Evolutionary conservation across 2,329 filamentous ascomycete genomes (phyloP).

Genomic region (Lanzia echinophila): DNA sequence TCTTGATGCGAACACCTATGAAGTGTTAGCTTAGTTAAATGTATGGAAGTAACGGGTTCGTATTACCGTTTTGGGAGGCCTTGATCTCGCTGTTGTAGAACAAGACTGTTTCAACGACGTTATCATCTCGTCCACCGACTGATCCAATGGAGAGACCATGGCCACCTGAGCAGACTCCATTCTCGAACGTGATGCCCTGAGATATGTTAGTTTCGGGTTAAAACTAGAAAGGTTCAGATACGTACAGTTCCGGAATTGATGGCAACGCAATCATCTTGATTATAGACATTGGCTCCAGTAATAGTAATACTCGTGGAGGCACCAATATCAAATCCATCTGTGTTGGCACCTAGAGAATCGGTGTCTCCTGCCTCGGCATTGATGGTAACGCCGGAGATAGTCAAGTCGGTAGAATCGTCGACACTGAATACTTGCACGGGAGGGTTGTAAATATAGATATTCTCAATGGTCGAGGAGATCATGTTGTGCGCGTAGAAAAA

Average conservation of each 20-base stretch:
- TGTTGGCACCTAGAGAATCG: conserved; percentile 38
- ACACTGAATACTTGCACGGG: conserved; percentile 40
- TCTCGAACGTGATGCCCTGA: conserved; percentile 30
- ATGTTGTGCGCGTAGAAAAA: conserved; percentile 50
- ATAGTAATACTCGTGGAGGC: conserved; percentile 41
- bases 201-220: conserved; percentile 23
- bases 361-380: conserved; percentile 48
- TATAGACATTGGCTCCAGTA: conserved; percentile 42
- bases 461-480: conserved; percentile 41
- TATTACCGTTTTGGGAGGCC: conserved; percentile 47
- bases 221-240: conserved; percentile 31
- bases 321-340: conserved; percentile 47
- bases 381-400: conserved; percentile 44
- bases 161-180: conserved; percentile 23
- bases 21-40: conserved; percentile 26
- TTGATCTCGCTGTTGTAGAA: conserved; percentile 41
- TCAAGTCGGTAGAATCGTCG: conserved; percentile 37
- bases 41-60: conserved; percentile 22
- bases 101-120: conserved; percentile 45
- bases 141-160: conserved; percentile 50
- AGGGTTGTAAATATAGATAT: conserved; percentile 45
- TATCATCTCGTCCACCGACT: conserved; percentile 49
- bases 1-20: conserved; percentile 50
- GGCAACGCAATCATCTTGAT: conserved; percentile 54
- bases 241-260: conserved; percentile 45